Evolutionary conservation across 345 rosid species (phyloP).

Genomic region (Lepidium sativum): DNA sequence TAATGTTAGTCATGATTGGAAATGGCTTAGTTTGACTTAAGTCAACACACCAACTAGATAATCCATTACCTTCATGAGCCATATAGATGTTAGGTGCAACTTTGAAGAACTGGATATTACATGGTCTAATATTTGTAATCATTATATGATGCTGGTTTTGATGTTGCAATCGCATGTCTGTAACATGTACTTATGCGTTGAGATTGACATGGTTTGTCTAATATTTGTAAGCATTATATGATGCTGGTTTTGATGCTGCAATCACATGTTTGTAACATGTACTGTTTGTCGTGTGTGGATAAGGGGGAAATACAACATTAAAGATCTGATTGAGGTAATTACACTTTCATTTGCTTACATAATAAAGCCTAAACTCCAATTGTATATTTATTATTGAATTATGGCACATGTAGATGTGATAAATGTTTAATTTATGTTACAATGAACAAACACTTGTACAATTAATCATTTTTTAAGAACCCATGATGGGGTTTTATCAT

Average conservation of each 20-base stretch:
- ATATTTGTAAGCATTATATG: too few species aligned
- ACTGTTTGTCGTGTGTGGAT: slow-evolving; percentile 91
- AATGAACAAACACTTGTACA: too few species aligned
- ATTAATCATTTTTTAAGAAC: too few species aligned
- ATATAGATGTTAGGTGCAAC: slow-evolving; percentile 10
- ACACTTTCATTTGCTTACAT: not conserved
- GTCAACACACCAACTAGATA: slow-evolving; percentile 10
- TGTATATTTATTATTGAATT: not conserved
- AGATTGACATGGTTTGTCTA: slow-evolving; percentile 24
- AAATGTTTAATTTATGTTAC: too few species aligned
- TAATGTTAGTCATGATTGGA: too few species aligned
- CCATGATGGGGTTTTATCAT: too few species aligned
- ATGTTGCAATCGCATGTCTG: not conserved
- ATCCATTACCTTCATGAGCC: slow-evolving; percentile 9
- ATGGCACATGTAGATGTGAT: too few species aligned
- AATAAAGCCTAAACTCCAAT: not conserved
- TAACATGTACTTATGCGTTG: not conserved
- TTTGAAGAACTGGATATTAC: not conserved
- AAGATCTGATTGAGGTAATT: slow-evolving; percentile 79
- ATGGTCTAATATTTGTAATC: not conserved
- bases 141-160: slow-evolving; percentile 12
- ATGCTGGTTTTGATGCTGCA: too few species aligned
- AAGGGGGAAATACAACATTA: slow-evolving; percentile 96
- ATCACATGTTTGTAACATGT: slow-evolving; percentile 89
- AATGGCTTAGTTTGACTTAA: slow-evolving; percentile 5